phyloP scores from a whole-genome alignment of 2,329 filamentous ascomycete genomes.

The Colletotrichum sojae region DNA sequence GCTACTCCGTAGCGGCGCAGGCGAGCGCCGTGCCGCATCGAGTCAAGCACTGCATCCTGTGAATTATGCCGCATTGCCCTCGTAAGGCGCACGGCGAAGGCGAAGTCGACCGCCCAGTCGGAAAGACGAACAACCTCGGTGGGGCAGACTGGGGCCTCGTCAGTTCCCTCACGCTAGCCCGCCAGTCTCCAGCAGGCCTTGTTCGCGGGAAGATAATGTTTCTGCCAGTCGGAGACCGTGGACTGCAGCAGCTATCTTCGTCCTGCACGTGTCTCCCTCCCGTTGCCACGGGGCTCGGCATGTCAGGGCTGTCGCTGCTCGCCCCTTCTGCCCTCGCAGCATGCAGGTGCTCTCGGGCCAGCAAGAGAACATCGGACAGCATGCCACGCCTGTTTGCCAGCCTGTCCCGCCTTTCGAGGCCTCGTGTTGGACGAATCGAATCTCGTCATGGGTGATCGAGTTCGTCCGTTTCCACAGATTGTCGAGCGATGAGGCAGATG shows the following conservation, averaged over 20 bases:
- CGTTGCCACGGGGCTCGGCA: slow-evolving; percentile 8
- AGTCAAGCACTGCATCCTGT: slow-evolving; percentile 26
- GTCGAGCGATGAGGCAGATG: slow-evolving; percentile 35
- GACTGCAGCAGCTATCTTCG: slow-evolving; percentile 22
- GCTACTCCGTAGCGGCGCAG: not conserved
- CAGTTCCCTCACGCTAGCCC: not conserved
- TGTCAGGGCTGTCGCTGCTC: slow-evolving; percentile 24
- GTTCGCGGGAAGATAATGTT: slow-evolving; percentile 33
- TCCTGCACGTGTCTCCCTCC: slow-evolving; percentile 36
- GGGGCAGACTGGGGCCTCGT: slow-evolving; percentile 13
- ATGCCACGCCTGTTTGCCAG: slow-evolving; percentile 23
- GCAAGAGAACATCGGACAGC: slow-evolving; percentile 5
- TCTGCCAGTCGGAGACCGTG: slow-evolving; percentile 33
- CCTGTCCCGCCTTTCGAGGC: slow-evolving; percentile 1
- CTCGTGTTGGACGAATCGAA: slow-evolving; percentile 26
- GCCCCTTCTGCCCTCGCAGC: slow-evolving; percentile 1
- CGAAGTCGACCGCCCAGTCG: slow-evolving; percentile 17
- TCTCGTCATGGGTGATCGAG: slow-evolving; percentile 22
- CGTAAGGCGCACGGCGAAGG: slow-evolving; percentile 14
- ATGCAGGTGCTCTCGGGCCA: slow-evolving; percentile 7
- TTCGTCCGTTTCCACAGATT: slow-evolving; percentile 40
- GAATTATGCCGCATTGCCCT: slow-evolving; percentile 13
- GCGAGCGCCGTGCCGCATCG: slow-evolving; percentile 5
- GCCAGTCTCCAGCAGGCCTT: not conserved
- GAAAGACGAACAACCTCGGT: slow-evolving; percentile 2